Conservation (phyloP, 352 stramenopile genomes). For the Phytophthora pini region DNA sequence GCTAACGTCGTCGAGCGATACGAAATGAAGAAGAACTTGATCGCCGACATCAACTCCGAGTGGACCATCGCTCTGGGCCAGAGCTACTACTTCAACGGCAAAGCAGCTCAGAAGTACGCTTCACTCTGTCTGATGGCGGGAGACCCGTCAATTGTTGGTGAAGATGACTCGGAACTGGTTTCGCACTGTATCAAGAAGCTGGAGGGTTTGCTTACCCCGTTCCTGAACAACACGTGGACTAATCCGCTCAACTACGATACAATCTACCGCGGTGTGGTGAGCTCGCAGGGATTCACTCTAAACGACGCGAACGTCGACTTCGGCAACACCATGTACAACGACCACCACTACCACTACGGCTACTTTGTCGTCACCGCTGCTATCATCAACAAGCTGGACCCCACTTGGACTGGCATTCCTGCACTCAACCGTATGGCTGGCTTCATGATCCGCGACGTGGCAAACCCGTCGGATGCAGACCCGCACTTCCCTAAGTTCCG, state of each 20-base stretch:
- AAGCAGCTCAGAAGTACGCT: conserved; percentile 59
- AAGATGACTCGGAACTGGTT: conserved; percentile 51
- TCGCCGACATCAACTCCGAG: conserved; percentile 45
- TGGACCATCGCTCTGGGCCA: conserved; percentile 49
- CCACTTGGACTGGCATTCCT: conserved; percentile 39
- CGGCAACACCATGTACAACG: conserved; percentile 65
- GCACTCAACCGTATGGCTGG: conserved; percentile 46
- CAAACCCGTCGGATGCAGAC: conserved; percentile 47
- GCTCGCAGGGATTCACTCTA: conserved; percentile 50
- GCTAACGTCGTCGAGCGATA: conserved; percentile 32
- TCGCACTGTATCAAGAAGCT: conserved; percentile 45
- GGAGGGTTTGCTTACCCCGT: conserved; percentile 41
- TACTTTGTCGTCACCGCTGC: conserved; percentile 51
- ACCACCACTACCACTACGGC: conserved; percentile 62
- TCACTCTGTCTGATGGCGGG: conserved; percentile 56
- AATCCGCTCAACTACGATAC: conserved; percentile 56
- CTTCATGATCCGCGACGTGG: conserved; percentile 51
- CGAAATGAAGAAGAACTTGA: conserved; percentile 47
- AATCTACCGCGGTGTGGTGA: conserved; percentile 53
- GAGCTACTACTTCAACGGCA: conserved; percentile 66
- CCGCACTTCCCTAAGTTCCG: conserved; percentile 53
- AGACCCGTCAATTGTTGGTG: conserved; percentile 46
- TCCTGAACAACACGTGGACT: conserved; percentile 50
- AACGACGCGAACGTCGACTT: conserved; percentile 56
- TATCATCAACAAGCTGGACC: conserved; percentile 53